Conservation (phyloP, 805 yeast genomes). For the Candida michaelii region DNA sequence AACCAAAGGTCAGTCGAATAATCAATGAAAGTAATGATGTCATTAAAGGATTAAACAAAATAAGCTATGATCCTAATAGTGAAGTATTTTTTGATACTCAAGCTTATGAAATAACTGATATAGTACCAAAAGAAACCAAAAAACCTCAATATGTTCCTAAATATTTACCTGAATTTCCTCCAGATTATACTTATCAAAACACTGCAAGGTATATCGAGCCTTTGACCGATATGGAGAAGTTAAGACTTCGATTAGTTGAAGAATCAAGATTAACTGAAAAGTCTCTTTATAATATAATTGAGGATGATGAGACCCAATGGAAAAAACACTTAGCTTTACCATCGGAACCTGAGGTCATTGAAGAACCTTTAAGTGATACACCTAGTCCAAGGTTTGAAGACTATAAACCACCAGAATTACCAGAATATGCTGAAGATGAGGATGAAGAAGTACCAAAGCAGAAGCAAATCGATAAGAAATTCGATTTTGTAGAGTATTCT, state of each 20-base stretch:
- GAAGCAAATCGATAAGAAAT: slow-evolving; percentile 16
- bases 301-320: slow-evolving; percentile 29
- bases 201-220: slow-evolving; percentile 68
- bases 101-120: slow-evolving; percentile 48
- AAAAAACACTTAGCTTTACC: slow-evolving; percentile 2
- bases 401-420: slow-evolving; percentile 13
- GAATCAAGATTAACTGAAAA: slow-evolving; percentile 81
- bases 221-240: slow-evolving; percentile 65
- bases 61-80: slow-evolving; percentile 33
- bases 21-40: slow-evolving; percentile 16
- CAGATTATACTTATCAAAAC: slow-evolving; percentile 85
- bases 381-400: slow-evolving; percentile 15
- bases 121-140: slow-evolving; percentile 52
- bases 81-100: slow-evolving; percentile 55
- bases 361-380: slow-evolving; percentile 13
- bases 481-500: slow-evolving; percentile 62
- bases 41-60: slow-evolving; percentile 12
- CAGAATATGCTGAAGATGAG: slow-evolving; percentile 12
- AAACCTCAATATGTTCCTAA: slow-evolving; percentile 54
- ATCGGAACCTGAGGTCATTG: slow-evolving; percentile 7
- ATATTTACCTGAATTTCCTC: slow-evolving; percentile 88
- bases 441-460: slow-evolving; percentile 11
- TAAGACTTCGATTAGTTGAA: slow-evolving; percentile 70
- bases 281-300: slow-evolving; percentile 64
- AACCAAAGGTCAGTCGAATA: slow-evolving; percentile 11